Evolutionary conservation across 352 stramenopile genomes (phyloP).

Genomic region (Phytopythium helicoides): DNA sequence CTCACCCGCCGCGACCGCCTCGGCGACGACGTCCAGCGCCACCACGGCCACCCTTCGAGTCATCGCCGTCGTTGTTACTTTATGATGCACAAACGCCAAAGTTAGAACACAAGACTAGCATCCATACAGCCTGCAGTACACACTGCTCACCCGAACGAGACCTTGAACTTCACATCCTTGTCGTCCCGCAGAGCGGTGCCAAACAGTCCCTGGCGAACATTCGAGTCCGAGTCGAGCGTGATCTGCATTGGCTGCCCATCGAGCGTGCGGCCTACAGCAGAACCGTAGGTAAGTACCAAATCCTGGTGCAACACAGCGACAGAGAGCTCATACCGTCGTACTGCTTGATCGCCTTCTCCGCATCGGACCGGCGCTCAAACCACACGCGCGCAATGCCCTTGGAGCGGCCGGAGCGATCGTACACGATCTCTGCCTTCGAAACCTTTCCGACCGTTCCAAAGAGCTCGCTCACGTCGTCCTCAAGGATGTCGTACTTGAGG

Average conservation of each 20-base stretch:
- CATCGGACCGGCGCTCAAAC: slow-evolving; percentile 62
- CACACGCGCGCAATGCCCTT: slow-evolving; percentile 80
- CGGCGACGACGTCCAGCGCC: slow-evolving; percentile 35
- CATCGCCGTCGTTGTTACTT: slow-evolving; percentile 17
- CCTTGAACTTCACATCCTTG: slow-evolving; percentile 76
- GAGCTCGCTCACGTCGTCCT: slow-evolving; percentile 79
- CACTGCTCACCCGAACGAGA: slow-evolving; percentile 61
- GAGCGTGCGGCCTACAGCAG: slow-evolving; percentile 52
- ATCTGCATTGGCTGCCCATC: slow-evolving; percentile 79
- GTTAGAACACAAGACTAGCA: too few relatives aligned
- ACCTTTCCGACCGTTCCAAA: slow-evolving; percentile 78
- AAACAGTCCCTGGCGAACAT: slow-evolving; percentile 76
- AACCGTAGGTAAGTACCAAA: neutral
- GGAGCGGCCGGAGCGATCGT: slow-evolving; percentile 78
- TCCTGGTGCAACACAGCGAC: neutral
- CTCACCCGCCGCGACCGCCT: slow-evolving; percentile 19
- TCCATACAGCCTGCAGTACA: neutral
- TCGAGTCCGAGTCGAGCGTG: slow-evolving; percentile 60
- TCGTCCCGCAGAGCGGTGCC: slow-evolving; percentile 68
- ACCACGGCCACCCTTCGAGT: slow-evolving; percentile 38
- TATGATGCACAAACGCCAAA: too few relatives aligned
- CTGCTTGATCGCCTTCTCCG: slow-evolving; percentile 82
- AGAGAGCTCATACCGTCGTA: slow-evolving; percentile 50
- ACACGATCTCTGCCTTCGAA: slow-evolving; percentile 77
- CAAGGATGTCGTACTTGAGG: slow-evolving; percentile 81